Base-by-base conservation (phyloP, 176 grass and related monocot genomes). In the Carex myosuroides region DNA sequence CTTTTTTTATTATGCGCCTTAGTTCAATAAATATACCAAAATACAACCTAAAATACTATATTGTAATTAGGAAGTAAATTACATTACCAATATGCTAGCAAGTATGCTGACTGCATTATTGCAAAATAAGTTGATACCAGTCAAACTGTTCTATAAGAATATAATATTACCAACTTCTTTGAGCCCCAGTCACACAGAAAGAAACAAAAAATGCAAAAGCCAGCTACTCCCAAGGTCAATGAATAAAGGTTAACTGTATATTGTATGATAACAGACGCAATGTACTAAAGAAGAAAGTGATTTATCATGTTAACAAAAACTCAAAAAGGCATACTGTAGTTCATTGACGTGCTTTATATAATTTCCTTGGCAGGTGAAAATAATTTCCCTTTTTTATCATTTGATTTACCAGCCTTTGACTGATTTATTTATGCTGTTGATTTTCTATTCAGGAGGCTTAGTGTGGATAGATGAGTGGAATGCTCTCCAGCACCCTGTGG, bases 381-480 rank as follows among this genome's bases (percentile, higher is more conserved):
- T 48, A 24, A 52, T 74, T 56, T 17, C 21, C 48, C 4, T 55
- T 30, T 54, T 44, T 6, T 44, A 12, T 56, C 13, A 56, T 55
- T 63, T 79, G 17, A 56, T 60, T 82, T 70, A 62, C 50, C 1
- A 17, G 2, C 4, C 12, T 85, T 10, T 67, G 18, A 66, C 44
- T 63, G 74, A 52, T 75, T 91, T 92, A 41, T 83, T 53, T 33
- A 11, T 73, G 60, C 56, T 65, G 79, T 21, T 13, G 1, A 55
- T 89, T 76, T 58, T 24, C 57, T 26, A n/a, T 85, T 69, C 83
- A 99, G 96, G 91, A 84, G 96, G 96, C 1, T 92, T 99, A 85
- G 74, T 99, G 44, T 99, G 96, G 96, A 89, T 99, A 84, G 89
- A 89, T 30, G 63, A 80, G 16, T 99, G 93, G 93, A 90, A 99